Conservation (phyloP, 208 protist species). For the Leishmania martiniquensis region DNA sequence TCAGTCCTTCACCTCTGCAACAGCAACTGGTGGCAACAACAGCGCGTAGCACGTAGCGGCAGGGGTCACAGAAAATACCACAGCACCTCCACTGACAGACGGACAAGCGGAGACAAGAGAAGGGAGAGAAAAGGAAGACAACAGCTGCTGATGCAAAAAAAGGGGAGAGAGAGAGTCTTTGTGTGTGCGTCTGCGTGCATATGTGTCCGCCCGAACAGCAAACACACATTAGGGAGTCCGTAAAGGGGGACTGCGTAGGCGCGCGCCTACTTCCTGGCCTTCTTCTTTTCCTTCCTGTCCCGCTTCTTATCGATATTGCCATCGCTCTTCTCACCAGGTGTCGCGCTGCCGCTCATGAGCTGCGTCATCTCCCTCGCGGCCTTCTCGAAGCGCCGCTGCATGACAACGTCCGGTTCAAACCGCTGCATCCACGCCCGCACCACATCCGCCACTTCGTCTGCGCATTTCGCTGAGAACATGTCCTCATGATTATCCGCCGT, state of each 20-base stretch:
- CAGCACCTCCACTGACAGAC: neutral
- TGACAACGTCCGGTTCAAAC: constrained; percentile 77
- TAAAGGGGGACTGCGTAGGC: neutral
- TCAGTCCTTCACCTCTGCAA: neutral
- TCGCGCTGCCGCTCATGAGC: constrained; percentile 49
- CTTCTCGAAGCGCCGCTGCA: constrained; percentile 79
- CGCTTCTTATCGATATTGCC: constrained; percentile 43
- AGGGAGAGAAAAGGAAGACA: neutral
- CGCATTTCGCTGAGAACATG: constrained; percentile 49
- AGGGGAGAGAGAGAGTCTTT: too few relatives aligned
- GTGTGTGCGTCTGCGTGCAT: neutral
- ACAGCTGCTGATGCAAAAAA: too few relatives aligned
- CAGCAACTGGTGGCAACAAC: neutral
- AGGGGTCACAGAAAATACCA: neutral
- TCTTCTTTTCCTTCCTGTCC: constrained; percentile 86
- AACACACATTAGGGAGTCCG: neutral
- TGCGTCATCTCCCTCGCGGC: constrained; percentile 78
- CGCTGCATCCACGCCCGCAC: constrained; percentile 75
- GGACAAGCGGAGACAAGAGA: neutral
- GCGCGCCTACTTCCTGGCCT: constrained; percentile 25
- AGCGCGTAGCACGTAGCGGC: neutral
- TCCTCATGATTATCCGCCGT: constrained; percentile 53
- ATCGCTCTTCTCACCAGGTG: constrained; percentile 7
- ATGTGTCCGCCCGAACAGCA: neutral
- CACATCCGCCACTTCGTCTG: constrained; percentile 66